Base-by-base conservation (phyloP, 2,329 filamentous ascomycete species). In the Scedosporium minutisporum region DNA sequence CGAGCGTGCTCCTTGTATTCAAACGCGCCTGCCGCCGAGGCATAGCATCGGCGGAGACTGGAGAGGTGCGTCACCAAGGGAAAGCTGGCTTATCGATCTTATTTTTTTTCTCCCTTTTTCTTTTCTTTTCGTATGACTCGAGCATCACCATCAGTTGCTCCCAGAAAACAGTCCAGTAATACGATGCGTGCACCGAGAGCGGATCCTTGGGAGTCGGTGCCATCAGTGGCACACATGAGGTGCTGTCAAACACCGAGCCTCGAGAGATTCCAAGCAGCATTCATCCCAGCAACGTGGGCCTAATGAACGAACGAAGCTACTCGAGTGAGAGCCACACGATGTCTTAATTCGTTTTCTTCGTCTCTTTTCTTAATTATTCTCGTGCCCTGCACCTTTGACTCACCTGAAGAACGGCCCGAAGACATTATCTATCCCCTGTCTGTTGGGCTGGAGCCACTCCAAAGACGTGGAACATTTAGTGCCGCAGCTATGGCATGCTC, bases 331-430 rank as follows among this genome's bases (percentile, higher is more conserved):
- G 33, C 33, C 33, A 38, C 33, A 38, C 33, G 10, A 38, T 38
- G 33, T 38, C 33, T 38, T 38, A 38, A 38, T 38, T 38, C 33
- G 10, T 38, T 38, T 38, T 38, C 33, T 38, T 38, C 33, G 33
- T 38, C 33, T 38, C 33, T 38, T 38, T 38, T 48, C 18, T 21
- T 48, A 18, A 18, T 48, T 48, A n/a, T 21, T 48, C 44, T 48
- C 44, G 18, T 42, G 25, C 38, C 16, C 58, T 23, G 44, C 33
- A n/a, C 59, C 23, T 14, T 61, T 27, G 42, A 21, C 59, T 53
- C 59, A 61, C 59, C 59, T 61, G 59, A 61, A 53, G 23, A 61
- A 51, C 33, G 59, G 59, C 44, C 59, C 59, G 59, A 61, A 61
- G 57, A 33, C 57, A 58, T 25, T n/a, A 33, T 23, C 23, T 58